A percentile compares a stretch with the other conserved stretches of the same genome.
Evolutionary conservation across 139 green algal species (phyloP).

Genomic region (Tetraselmis striata): DNA sequence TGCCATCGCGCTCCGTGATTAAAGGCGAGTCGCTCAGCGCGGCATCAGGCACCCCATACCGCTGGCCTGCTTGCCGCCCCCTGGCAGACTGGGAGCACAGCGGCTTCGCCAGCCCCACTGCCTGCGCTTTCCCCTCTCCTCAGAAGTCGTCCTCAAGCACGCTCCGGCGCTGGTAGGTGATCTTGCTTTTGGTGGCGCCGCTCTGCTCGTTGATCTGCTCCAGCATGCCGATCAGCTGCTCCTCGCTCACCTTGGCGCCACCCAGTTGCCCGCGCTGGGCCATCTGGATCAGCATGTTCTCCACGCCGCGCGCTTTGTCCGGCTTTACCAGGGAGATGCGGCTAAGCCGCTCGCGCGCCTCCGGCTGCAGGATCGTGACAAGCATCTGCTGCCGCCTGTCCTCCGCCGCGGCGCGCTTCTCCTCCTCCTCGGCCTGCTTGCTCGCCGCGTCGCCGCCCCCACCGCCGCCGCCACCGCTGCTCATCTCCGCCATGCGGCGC

Average conservation of each 20-base stretch:
- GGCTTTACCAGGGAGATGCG: conserved; percentile 93
- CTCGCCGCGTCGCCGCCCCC: not conserved
- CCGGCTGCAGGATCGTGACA: conserved; percentile 56
- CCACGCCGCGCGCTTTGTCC: conserved; percentile 83
- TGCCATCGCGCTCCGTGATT: no score
- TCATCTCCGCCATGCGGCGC: conserved; percentile 74
- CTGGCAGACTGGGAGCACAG: not conserved
- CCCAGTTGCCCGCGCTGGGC: conserved; percentile 64
- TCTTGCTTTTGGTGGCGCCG: conserved; percentile 39
- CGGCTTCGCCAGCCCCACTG: not conserved
- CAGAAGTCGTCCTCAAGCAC: conserved; percentile 50
- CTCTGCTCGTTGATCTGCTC: conserved; percentile 75
- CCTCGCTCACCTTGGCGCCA: conserved; percentile 64
- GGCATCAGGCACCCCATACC: no score
- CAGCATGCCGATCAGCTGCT: conserved; percentile 69
- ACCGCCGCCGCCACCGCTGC: conserved; percentile 9
- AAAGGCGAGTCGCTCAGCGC: no score
- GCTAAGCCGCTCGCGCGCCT: conserved; percentile 71
- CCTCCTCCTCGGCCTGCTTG: conserved; percentile 20
- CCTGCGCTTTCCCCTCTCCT: not conserved
- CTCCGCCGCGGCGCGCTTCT: conserved; percentile 39
- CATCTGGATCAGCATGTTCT: conserved; percentile 80
- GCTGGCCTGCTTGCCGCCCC: no score
- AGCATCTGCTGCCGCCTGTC: conserved; percentile 76
- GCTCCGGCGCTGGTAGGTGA: conserved; percentile 68